Conservation (phyloP, 345 rosid genomes). For the Eucalyptus marginata region DNA sequence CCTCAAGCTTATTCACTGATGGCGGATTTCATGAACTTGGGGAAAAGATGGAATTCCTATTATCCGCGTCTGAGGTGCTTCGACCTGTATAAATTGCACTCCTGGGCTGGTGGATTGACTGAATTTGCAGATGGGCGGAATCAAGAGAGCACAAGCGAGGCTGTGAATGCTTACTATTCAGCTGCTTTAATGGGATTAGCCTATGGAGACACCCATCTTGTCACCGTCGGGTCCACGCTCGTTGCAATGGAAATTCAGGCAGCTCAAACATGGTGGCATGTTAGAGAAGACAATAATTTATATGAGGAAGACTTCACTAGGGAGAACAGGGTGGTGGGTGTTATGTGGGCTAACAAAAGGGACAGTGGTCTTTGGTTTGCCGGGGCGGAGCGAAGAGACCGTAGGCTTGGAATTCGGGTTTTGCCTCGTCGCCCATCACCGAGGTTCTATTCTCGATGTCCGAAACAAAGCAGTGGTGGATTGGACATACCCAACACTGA, state of each 20-base stretch:
- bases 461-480: neutral
- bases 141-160: conserved; percentile 88
- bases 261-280: conserved; percentile 88
- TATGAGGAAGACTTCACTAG: conserved; percentile 52
- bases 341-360: conserved; percentile 81
- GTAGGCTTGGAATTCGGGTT: neutral
- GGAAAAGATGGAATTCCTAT: conserved; percentile 24
- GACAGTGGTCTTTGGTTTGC: conserved; percentile 18
- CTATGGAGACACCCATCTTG: conserved; percentile 72
- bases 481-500: neutral
- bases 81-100: conserved; percentile 80
- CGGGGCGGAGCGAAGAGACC: accelerated
- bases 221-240: conserved; percentile 45
- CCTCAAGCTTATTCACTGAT: conserved; percentile 68
- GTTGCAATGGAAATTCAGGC: conserved; percentile 72
- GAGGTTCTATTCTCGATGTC: neutral
- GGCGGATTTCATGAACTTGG: conserved; percentile 76
- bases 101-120: conserved; percentile 89
- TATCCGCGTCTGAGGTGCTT: conserved; percentile 78
- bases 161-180: conserved; percentile 80
- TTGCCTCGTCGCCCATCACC: neutral
- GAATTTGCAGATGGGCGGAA: conserved; percentile 79
- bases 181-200: conserved; percentile 87
- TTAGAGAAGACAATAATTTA: conserved; percentile 40
- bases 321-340: conserved; percentile 76